These are phyloP conservation scores for Neoboletus magnificus DNA, from an alignment of 768 basidiomycete genomes.

Conservation along the genomic window DNA sequence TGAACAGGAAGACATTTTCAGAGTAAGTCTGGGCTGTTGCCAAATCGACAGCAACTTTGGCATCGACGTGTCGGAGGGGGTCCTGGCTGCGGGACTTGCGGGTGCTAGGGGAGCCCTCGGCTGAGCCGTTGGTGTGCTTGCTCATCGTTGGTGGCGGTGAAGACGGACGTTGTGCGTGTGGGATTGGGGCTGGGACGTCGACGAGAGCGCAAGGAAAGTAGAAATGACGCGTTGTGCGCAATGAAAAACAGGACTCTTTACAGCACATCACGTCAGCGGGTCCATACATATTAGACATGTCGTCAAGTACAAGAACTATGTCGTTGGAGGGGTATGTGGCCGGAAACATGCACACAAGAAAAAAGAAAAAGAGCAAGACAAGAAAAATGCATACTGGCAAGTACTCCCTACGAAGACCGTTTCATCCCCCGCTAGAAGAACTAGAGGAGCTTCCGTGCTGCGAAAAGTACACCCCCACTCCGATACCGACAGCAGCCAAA, in stretches of 20 bases:
- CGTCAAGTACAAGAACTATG: neutral
- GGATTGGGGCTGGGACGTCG: neutral
- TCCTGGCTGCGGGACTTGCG: conserved; percentile 41
- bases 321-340: neutral
- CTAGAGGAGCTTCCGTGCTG: conserved; percentile 1
- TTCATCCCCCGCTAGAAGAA: conserved; percentile 1
- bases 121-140: conserved; percentile 24
- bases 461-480: conserved; percentile 29
- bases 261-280: conserved; percentile 20
- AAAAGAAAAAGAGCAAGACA: no score
- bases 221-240: conserved; percentile 17
- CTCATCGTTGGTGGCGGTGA: conserved; percentile 21
- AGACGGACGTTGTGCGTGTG: neutral
- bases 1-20: conserved; percentile 97
- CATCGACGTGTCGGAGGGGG: conserved; percentile 72
- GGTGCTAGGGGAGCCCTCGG: conserved; percentile 27
- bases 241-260: conserved; percentile 8
- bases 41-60: conserved; percentile 82
- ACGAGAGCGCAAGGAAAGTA: neutral
- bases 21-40: conserved; percentile 83
- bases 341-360: neutral
- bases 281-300: neutral
- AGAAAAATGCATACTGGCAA: neutral
- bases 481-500: conserved; percentile 41
- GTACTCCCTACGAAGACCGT: neutral